phyloP scores from a whole-genome alignment of 768 basidiomycete species.

The Gloeopeniophorella convolvens region DNA sequence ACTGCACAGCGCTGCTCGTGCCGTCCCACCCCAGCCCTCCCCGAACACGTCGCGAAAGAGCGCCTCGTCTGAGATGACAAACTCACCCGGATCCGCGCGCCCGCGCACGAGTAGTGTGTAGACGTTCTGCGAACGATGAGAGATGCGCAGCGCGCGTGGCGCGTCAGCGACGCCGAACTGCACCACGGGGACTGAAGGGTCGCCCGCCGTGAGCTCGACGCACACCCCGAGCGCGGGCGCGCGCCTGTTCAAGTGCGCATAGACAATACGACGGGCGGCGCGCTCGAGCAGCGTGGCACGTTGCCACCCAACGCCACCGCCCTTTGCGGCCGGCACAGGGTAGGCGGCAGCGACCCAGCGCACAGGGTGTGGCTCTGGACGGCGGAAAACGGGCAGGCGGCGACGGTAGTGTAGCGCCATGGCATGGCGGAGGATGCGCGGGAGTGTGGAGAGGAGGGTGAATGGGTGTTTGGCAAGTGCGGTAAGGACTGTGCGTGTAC shows the following conservation, averaged over 20 bases:
- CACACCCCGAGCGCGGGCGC: conserved; percentile 30
- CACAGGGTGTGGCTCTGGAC: conserved; percentile 50
- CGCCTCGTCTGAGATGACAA: conserved; percentile 24
- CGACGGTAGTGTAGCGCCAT: conserved; percentile 55
- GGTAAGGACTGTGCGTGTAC: conserved; percentile 30
- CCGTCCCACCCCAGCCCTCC: neutral
- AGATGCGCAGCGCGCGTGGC: conserved; percentile 29
- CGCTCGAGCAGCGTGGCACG: conserved; percentile 27
- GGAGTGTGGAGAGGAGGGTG: conserved; percentile 45
- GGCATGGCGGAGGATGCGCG: conserved; percentile 58
- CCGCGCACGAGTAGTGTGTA: too few relatives aligned
- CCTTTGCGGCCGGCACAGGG: neutral
- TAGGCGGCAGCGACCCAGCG: conserved; percentile 2
- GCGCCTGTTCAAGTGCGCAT: conserved; percentile 32
- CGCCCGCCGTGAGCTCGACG: conserved; percentile 37
- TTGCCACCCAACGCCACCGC: conserved; percentile 33
- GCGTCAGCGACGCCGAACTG: conserved; percentile 10
- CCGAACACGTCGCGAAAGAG: neutral
- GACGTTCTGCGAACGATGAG: too few relatives aligned
- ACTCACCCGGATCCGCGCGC: neutral
- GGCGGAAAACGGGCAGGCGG: conserved; percentile 45
- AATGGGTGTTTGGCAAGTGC: conserved; percentile 42
- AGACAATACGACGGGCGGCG: conserved; percentile 25
- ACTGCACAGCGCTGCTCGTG: neutral
- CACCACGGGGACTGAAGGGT: conserved; percentile 22